Evolutionary conservation across 306 rosid species (phyloP).

Genomic region (Lathyrus tuberosus): DNA sequence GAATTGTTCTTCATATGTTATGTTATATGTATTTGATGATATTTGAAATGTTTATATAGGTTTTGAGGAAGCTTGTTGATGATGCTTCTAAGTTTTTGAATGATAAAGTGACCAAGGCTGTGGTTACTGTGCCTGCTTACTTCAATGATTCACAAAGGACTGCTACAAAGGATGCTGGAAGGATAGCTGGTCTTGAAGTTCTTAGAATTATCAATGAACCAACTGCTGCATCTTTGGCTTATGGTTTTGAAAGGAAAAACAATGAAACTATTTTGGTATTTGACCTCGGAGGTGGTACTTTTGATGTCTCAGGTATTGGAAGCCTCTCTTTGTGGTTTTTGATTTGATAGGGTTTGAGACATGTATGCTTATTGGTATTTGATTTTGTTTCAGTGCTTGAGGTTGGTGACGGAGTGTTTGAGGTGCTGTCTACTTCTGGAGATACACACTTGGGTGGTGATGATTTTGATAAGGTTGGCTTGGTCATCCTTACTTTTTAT

Average conservation of each 20-base stretch:
- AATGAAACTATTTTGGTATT: conserved; percentile 94
- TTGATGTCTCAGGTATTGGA: conserved; percentile 87
- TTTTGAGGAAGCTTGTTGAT: conserved; percentile 93
- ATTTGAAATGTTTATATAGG: conserved; percentile 39
- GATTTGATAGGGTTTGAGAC: neutral
- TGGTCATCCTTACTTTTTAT: neutral
- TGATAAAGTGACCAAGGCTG: conserved; percentile 96
- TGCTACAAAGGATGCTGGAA: conserved; percentile 98
- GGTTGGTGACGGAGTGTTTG: conserved; percentile 98
- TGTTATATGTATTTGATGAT: neutral
- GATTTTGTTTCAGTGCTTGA: conserved; percentile 61
- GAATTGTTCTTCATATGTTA: neutral
- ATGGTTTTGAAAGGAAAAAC: conserved; percentile 93
- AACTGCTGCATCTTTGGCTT: conserved; percentile 94
- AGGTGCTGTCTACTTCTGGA: conserved; percentile 95
- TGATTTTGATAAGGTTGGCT: conserved; percentile 85
- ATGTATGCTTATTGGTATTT: neutral
- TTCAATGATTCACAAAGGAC: conserved; percentile 99
- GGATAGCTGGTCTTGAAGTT: conserved; percentile 95
- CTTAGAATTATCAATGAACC: conserved; percentile 95
- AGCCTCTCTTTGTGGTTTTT: neutral
- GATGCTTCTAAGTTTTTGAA: conserved; percentile 96
- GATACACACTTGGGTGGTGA: conserved; percentile 99
- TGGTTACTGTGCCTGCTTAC: conserved; percentile 97
- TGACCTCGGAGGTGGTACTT: conserved; percentile 99